phyloP scores from a whole-genome alignment of 2,329 filamentous ascomycete species.

The Hysterium pulicare region DNA sequence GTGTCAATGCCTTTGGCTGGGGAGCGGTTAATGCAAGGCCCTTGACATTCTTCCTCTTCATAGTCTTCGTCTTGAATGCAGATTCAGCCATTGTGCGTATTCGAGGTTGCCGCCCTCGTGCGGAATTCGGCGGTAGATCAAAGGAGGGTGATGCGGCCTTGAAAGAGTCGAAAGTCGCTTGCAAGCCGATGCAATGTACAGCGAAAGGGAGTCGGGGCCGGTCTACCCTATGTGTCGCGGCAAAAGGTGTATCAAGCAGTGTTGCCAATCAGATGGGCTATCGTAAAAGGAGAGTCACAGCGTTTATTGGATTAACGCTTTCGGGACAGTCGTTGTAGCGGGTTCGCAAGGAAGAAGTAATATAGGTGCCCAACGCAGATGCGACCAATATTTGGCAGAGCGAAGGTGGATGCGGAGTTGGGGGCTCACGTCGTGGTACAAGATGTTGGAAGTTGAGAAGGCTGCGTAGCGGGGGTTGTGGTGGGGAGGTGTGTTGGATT shows the following conservation, averaged over 20 bases:
- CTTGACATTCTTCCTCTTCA: constrained; percentile 99
- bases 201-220: constrained; percentile 12
- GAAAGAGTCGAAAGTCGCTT: constrained; percentile 8
- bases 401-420: background rate
- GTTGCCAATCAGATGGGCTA: constrained; percentile 35
- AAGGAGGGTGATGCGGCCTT: constrained; percentile 2
- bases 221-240: constrained; percentile 31
- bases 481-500: constrained; percentile 1
- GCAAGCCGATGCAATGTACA: background rate
- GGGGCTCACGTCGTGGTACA: background rate
- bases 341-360: constrained; percentile 11
- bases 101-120: constrained; percentile 15
- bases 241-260: constrained; percentile 30
- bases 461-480: background rate
- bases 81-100: constrained; percentile 51
- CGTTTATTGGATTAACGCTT: constrained; percentile 38
- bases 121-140: constrained; percentile 5
- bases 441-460: background rate
- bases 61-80: constrained; percentile 65
- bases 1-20: constrained; percentile 65
- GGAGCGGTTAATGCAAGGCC: constrained; percentile 83
- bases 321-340: constrained; percentile 19
- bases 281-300: constrained; percentile 31
- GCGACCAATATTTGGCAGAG: constrained; percentile 10
- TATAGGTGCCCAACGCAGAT: constrained; percentile 21